Percentiles rank a stretch among this genome's conserved stretches.
These are phyloP conservation scores for Lipomyces orientalis DNA, from an alignment of 805 yeast genomes.

Conservation along the genomic window DNA sequence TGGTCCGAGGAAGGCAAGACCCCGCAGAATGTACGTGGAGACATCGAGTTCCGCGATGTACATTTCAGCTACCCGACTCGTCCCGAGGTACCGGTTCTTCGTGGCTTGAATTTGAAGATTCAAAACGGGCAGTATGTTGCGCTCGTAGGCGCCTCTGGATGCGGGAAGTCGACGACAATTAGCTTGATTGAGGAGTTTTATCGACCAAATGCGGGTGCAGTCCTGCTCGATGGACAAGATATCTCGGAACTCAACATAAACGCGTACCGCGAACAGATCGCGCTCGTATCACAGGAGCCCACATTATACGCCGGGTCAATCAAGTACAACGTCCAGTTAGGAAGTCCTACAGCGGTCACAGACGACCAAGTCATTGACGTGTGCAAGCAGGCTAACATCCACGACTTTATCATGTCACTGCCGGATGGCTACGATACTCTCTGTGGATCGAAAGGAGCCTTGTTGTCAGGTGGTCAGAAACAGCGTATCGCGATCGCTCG, in stretches of 20 bases:
- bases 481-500: constrained; percentile 68
- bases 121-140: constrained; percentile 61
- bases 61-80: constrained; percentile 45
- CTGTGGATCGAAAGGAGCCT: constrained; percentile 55
- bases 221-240: constrained; percentile 58
- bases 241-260: constrained; percentile 56
- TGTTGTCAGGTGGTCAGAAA: constrained; percentile 69
- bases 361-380: constrained; percentile 57
- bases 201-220: constrained; percentile 55
- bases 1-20: constrained; percentile 44
- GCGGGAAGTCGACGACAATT: constrained; percentile 68
- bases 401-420: constrained; percentile 60
- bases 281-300: constrained; percentile 69
- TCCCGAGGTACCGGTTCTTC: constrained; percentile 51
- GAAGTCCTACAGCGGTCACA: constrained; percentile 47
- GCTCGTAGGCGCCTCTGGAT: constrained; percentile 70
- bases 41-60: constrained; percentile 56
- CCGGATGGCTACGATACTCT: constrained; percentile 67
- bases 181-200: constrained; percentile 59
- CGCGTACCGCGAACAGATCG: constrained; percentile 58
- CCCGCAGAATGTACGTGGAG: constrained; percentile 50
- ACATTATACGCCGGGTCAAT: constrained; percentile 62
- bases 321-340: constrained; percentile 61
- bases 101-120: constrained; percentile 56
- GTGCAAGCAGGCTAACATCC: constrained; percentile 60